Conservation (phyloP, 2,329 filamentous ascomycete genomes). For the Alternaria angustiovoidea region DNA sequence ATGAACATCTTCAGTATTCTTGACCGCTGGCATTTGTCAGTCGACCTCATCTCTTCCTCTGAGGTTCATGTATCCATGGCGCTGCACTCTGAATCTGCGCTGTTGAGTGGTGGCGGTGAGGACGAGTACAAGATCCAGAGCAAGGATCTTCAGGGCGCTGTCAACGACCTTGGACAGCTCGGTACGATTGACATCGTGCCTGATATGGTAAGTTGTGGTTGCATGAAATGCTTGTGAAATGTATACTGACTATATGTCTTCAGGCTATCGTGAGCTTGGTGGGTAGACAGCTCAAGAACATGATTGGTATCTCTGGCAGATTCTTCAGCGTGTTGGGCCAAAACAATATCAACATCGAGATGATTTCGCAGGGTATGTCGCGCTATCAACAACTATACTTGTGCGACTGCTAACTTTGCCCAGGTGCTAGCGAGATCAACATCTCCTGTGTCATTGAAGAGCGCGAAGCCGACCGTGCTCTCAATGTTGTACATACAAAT, state of each 20-base stretch:
- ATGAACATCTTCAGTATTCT: conserved; percentile 92
- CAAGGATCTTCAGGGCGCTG: conserved; percentile 59
- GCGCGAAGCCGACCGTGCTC: conserved; percentile 85
- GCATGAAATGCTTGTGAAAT: no score
- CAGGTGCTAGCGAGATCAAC: conserved; percentile 97
- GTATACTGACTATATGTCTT: no score
- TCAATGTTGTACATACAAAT: conserved; percentile 96
- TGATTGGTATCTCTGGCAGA: conserved; percentile 86
- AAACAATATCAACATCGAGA: conserved; percentile 95
- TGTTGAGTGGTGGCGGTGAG: conserved; percentile 57
- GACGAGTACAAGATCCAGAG: conserved; percentile 59
- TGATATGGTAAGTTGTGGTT: conserved; percentile 66
- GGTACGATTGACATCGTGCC: conserved; percentile 90
- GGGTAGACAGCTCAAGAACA: conserved; percentile 96
- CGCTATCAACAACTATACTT: not conserved
- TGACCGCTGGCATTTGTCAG: conserved; percentile 84
- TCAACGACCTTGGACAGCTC: conserved; percentile 77
- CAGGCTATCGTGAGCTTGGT: conserved; percentile 88
- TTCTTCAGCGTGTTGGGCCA: conserved; percentile 97
- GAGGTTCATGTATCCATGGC: conserved; percentile 99
- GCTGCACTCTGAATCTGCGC: conserved; percentile 77
- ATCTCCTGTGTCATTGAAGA: conserved; percentile 98
- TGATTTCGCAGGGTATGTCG: conserved; percentile 92
- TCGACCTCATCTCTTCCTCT: conserved; percentile 94
- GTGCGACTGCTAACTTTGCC: not conserved